A percentile compares a stretch with the other conserved stretches of the same genome.
These are phyloP conservation scores for Bombardia bombarda DNA, from an alignment of 495 filamentous ascomycete genomes.

Conservation along the genomic window DNA sequence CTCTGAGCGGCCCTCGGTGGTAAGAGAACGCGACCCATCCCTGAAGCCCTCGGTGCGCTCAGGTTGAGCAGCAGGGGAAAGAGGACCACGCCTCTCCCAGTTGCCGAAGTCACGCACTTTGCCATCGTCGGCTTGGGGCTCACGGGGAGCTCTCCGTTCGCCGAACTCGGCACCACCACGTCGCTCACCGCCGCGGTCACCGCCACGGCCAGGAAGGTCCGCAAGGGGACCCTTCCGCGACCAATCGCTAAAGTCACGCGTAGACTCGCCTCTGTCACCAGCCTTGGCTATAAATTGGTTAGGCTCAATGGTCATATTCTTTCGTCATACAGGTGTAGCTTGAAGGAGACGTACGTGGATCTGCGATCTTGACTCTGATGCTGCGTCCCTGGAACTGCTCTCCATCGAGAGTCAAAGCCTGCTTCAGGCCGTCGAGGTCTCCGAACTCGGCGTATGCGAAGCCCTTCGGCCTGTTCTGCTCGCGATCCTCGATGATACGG, in stretches of 20 bases:
- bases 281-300: constrained; percentile 80
- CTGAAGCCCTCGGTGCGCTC: constrained; percentile 47
- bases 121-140: constrained; percentile 52
- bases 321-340: too few species aligned
- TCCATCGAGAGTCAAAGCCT: constrained; percentile 76
- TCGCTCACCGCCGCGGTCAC: constrained; percentile 36
- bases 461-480: constrained; percentile 86
- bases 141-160: constrained; percentile 30
- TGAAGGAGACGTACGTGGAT: constrained; percentile 34
- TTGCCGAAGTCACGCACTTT: constrained; percentile 81
- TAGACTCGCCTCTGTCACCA: constrained; percentile 31
- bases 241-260: constrained; percentile 56
- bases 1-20: constrained; percentile 41
- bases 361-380: constrained; percentile 65
- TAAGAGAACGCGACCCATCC: constrained; percentile 62
- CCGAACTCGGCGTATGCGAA: constrained; percentile 97
- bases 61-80: constrained; percentile 58
- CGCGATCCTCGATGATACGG: constrained; percentile 90
- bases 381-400: constrained; percentile 74
- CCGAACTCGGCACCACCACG: constrained; percentile 34
- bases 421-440: constrained; percentile 81
- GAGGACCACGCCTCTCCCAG: constrained; percentile 93
- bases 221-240: constrained; percentile 81
- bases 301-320: too few species aligned
- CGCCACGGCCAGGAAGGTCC: constrained; percentile 48